Percentiles rank a stretch among this genome's conserved stretches.
These are phyloP conservation scores for Pachysolen tannophilus DNA, from an alignment of 805 yeast species.

Conservation along the genomic window DNA sequence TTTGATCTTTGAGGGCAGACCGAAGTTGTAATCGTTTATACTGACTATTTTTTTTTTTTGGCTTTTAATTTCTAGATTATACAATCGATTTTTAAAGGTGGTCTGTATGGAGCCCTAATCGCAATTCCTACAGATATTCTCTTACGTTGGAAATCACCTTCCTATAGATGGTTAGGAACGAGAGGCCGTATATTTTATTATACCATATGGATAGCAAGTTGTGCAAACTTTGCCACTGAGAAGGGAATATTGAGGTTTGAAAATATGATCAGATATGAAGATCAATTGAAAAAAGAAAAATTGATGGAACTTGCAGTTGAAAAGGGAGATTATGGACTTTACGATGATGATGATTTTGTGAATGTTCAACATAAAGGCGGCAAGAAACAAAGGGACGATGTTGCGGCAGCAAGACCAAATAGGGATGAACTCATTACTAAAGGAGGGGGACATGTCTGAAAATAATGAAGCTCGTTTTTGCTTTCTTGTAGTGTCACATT, in stretches of 20 bases:
- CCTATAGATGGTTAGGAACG: constrained; percentile 26
- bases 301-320: constrained; percentile 24
- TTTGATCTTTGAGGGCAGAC: no score
- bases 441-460: constrained; percentile 3
- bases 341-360: constrained; percentile 18
- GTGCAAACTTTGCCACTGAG: constrained; percentile 28
- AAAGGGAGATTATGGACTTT: constrained; percentile 20
- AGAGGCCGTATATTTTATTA: constrained; percentile 28
- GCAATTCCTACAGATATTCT: constrained; percentile 28
- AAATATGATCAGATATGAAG: constrained; percentile 20
- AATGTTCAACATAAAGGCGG: constrained; percentile 7
- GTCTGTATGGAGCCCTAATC: constrained; percentile 27
- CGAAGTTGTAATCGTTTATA: no score
- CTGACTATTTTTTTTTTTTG: no score
- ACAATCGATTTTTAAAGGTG: constrained; percentile 25
- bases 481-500: no score
- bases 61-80: no score
- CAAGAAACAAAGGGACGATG: constrained; percentile 7
- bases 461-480: no score
- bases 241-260: constrained; percentile 26
- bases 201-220: constrained; percentile 27
- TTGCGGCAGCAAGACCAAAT: constrained; percentile 2
- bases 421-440: constrained; percentile 4
- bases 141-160: constrained; percentile 28
- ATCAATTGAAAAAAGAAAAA: constrained; percentile 21